Evolutionary conservation across 768 basidiomycete genomes (phyloP).

Genomic region (Hortiboletus campestris): DNA sequence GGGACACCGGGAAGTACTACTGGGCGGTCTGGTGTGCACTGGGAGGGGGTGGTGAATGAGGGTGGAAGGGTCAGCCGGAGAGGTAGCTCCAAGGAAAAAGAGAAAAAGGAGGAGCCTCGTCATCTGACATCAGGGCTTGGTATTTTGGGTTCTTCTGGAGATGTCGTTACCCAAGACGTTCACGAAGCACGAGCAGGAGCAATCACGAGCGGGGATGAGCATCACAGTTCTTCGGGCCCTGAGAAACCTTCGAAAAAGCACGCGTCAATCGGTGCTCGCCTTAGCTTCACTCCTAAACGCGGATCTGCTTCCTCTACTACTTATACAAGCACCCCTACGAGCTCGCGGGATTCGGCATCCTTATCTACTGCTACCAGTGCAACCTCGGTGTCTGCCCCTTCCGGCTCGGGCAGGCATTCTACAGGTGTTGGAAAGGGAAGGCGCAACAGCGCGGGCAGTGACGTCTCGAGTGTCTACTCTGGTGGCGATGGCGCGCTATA

Average conservation of each 20-base stretch:
- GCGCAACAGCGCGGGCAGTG: conserved; percentile 85
- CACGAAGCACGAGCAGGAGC: conserved; percentile 43
- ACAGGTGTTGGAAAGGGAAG: conserved; percentile 54
- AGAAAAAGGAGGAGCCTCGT: conserved; percentile 39
- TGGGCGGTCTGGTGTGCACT: conserved; percentile 49
- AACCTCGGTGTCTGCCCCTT: conserved; percentile 65
- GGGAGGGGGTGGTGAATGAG: conserved; percentile 63
- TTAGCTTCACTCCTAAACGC: conserved; percentile 82
- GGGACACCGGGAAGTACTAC: conserved; percentile 69
- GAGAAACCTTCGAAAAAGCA: conserved; percentile 74
- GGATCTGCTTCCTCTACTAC: conserved; percentile 88
- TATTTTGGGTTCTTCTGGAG: conserved; percentile 36
- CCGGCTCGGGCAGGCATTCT: conserved; percentile 69
- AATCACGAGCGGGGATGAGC: conserved; percentile 58
- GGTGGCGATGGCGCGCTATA: conserved; percentile 54
- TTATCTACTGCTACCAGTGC: conserved; percentile 75
- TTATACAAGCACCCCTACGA: conserved; percentile 76
- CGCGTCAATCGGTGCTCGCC: conserved; percentile 52
- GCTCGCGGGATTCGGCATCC: conserved; percentile 84
- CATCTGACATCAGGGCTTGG: conserved; percentile 32
- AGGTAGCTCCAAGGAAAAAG: conserved; percentile 43
- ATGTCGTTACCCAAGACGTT: conserved; percentile 36
- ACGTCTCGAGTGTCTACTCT: conserved; percentile 74
- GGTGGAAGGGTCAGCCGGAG: conserved; percentile 37
- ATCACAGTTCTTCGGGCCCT: conserved; percentile 39